Evolutionary conservation across 192 early-diverging fungal genomes (phyloP).

Genomic region (Backusella liffmaniae): DNA sequence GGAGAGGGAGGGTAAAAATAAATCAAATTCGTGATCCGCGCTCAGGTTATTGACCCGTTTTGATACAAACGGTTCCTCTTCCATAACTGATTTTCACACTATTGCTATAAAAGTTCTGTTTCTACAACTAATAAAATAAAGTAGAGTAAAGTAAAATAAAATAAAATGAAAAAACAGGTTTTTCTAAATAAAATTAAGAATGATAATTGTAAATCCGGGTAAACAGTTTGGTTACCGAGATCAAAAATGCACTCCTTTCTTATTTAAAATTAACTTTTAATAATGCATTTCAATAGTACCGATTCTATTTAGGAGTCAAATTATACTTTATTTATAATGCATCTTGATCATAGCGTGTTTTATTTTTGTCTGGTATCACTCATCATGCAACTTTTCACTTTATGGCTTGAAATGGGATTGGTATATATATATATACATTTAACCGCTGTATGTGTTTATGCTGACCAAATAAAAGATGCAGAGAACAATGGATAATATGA

Average conservation of each 20-base stretch:
- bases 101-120: too few species aligned
- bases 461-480: not conserved
- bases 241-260: not conserved
- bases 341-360: not conserved
- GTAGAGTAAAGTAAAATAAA: too few species aligned
- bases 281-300: not conserved
- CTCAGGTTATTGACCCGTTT: too few species aligned
- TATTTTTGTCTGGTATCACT: not conserved
- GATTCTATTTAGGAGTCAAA: not conserved
- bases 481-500: not conserved
- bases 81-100: too few species aligned
- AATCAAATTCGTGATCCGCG: too few species aligned
- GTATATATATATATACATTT: not conserved
- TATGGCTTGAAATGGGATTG: not conserved
- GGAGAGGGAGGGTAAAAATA: too few species aligned
- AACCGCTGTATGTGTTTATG: too few species aligned
- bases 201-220: too few species aligned
- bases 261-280: not conserved
- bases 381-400: not conserved
- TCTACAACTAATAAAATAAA: too few species aligned
- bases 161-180: not conserved
- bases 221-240: not conserved
- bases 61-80: too few species aligned
- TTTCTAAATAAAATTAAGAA: too few species aligned
- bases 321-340: not conserved